A percentile compares a stretch with the other conserved stretches of the same genome.
Evolutionary conservation across 768 basidiomycete genomes (phyloP).

Genomic region (Tricholoma sp.): DNA sequence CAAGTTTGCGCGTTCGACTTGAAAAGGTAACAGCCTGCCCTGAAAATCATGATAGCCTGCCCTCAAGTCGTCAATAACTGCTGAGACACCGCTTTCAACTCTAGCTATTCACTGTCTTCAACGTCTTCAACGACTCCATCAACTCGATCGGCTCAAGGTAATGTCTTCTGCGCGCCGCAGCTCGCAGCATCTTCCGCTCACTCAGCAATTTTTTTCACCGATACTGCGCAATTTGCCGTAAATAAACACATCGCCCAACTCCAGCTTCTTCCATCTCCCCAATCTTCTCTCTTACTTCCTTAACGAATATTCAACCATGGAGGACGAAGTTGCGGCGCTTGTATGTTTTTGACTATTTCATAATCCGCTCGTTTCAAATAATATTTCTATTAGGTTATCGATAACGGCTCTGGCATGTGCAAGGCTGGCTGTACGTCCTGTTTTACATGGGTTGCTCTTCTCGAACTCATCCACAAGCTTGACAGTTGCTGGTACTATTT

Average conservation of each 20-base stretch:
- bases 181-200: slow-evolving; percentile 15
- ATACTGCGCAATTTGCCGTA: not conserved
- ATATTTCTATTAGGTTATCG: slow-evolving; percentile 56
- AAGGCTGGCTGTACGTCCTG: slow-evolving; percentile 92
- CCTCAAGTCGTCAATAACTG: not conserved
- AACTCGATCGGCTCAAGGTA: slow-evolving; percentile 3
- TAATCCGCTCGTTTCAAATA: slow-evolving; percentile 1
- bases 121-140: slow-evolving; percentile 1
- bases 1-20: slow-evolving; percentile 14
- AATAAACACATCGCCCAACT: not conserved
- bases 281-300: slow-evolving; percentile 6
- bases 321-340: slow-evolving; percentile 45
- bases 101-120: too few relatives aligned
- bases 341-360: slow-evolving; percentile 35
- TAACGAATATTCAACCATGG: slow-evolving; percentile 38
- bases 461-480: slow-evolving; percentile 18
- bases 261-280: not conserved
- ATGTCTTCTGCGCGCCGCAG: slow-evolving; percentile 15
- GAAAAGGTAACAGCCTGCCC: slow-evolving; percentile 2
- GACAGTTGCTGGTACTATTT: slow-evolving; percentile 57
- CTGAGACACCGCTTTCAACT: slow-evolving; percentile 19
- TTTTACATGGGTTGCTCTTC: slow-evolving; percentile 6
- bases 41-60: not conserved
- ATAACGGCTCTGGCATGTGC: slow-evolving; percentile 99
- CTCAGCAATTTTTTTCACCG: slow-evolving; percentile 9